Base-by-base conservation (phyloP, 805 yeast species). In the Priceomyces medius region DNA sequence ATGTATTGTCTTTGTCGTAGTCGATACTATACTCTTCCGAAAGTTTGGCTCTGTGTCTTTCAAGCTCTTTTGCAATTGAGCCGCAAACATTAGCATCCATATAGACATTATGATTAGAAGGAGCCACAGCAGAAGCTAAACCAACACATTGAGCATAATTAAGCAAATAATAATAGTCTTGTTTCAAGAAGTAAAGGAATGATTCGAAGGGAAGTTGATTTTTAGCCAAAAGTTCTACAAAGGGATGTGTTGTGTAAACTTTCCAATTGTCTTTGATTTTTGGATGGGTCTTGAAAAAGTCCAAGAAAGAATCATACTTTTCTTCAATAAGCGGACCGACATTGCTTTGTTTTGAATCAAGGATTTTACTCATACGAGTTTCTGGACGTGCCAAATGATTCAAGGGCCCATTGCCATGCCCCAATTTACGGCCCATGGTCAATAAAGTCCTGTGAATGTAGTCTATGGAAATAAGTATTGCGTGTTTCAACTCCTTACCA, bases 161-260 rank as follows among this genome's bases (percentile, higher is more conserved):
- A n/a, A 76, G 57, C 42, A 87, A 66, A 51, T 86, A 87, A 29
- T 78, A 73, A 63, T 79, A 83, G 61, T 87, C 95, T 63, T 86
- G 85, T 48, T 68, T 66, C 44, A 79, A 59, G 47, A 68, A 83
- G 51, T 75, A 74, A 33, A 73, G 63, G 58, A 85, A 87, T 40
- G 71, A 68, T 7, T 64, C 61, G 17, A 66, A 60, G 3, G 75
- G 71, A 21, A 87, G 64, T 3, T 73, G 54, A 23, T 80, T 79
- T 12, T 66, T 55, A 1, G 85, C 83, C 13, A 85, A 54, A 36
- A 65, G 59, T 37, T 61, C 55, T 10, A 85, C 78, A 58, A 87
- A 86, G 12, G 75, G 76, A 55, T 87, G 95, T 37, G 77, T 57
- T 2, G 71, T 66, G 50, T 85, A 87, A 7, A 53, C 49, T 1